Evolutionary conservation across 202 grass and related monocot species (phyloP).

Genomic region (Elaeis oleifera): DNA sequence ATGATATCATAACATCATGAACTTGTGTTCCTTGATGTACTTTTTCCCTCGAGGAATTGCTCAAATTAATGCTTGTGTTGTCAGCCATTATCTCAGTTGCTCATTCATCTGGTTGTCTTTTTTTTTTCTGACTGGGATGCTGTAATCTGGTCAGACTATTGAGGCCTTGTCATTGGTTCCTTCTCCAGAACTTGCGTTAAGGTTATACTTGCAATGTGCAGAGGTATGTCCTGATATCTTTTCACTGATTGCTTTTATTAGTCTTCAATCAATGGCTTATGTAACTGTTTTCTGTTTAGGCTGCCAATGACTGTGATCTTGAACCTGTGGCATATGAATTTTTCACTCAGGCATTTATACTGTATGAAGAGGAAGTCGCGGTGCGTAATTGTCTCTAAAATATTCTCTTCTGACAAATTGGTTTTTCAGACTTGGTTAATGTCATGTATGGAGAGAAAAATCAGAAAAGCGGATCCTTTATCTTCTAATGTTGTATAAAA

Average conservation of each 20-base stretch:
- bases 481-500: too few species aligned
- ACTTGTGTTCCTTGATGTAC: too few species aligned
- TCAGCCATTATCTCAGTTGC: neutral
- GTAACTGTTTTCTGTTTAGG: conserved; percentile 42
- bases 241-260: conserved; percentile 20
- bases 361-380: conserved; percentile 98
- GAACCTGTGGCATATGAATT: conserved; percentile 98
- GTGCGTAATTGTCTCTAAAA: conserved; percentile 26
- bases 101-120: conserved; percentile 5
- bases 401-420: conserved; percentile 41
- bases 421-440: too few species aligned
- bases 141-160: conserved; percentile 63
- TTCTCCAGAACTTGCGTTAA: conserved; percentile 80
- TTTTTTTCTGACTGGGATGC: conserved; percentile 10
- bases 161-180: conserved; percentile 75
- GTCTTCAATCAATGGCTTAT: conserved; percentile 11
- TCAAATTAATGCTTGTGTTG: too few species aligned
- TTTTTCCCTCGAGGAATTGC: too few species aligned
- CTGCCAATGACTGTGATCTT: conserved; percentile 96
- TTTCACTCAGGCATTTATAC: conserved; percentile 97
- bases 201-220: conserved; percentile 87
- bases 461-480: too few species aligned
- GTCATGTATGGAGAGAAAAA: too few species aligned
- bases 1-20: too few species aligned
- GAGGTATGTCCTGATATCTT: conserved; percentile 49